A percentile compares a stretch with the other conserved stretches of the same genome.
Evolutionary conservation across 345 rosid genomes (phyloP).

Genomic region (Carallia pectinifolia): DNA sequence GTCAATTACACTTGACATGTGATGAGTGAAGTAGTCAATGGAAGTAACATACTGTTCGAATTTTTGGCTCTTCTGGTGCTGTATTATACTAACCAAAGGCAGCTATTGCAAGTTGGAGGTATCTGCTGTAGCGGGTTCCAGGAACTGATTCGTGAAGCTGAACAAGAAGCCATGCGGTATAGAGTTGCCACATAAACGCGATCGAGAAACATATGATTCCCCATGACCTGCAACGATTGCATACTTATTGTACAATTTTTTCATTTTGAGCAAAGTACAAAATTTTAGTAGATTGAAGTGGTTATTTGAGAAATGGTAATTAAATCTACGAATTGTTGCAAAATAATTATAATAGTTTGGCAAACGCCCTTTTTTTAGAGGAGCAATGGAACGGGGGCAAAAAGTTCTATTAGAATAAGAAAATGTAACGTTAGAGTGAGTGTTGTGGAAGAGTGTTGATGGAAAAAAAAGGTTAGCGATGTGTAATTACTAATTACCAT

Average conservation of each 20-base stretch:
- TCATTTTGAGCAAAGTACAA: no score
- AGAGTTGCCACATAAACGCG: constrained; percentile 45
- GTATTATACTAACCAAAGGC: constrained; percentile 45
- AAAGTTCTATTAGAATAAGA: not conserved
- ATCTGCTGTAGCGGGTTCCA: constrained; percentile 49
- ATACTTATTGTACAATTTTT: not conserved
- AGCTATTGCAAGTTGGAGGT: constrained; percentile 42
- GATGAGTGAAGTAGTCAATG: not conserved
- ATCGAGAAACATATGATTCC: constrained; percentile 33
- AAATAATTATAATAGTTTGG: no score
- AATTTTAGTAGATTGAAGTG: not conserved
- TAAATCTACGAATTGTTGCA: no score
- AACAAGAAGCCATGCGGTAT: constrained; percentile 48
- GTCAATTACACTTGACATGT: not conserved
- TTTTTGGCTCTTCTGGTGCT: not conserved
- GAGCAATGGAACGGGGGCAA: not conserved
- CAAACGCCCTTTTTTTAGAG: no score
- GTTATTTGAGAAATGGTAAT: not conserved
- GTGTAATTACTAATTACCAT: constrained; percentile 26
- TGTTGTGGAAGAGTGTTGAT: not conserved
- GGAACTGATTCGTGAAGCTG: constrained; percentile 36
- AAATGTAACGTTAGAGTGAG: not conserved
- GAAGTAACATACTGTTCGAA: not conserved
- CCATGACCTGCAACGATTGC: constrained; percentile 40
- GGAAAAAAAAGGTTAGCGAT: not conserved